Evolutionary conservation across 305 asterid species (phyloP), one percentile per base, ranked within the genome.

Genomic region (Rubia tinctorum): DNA sequence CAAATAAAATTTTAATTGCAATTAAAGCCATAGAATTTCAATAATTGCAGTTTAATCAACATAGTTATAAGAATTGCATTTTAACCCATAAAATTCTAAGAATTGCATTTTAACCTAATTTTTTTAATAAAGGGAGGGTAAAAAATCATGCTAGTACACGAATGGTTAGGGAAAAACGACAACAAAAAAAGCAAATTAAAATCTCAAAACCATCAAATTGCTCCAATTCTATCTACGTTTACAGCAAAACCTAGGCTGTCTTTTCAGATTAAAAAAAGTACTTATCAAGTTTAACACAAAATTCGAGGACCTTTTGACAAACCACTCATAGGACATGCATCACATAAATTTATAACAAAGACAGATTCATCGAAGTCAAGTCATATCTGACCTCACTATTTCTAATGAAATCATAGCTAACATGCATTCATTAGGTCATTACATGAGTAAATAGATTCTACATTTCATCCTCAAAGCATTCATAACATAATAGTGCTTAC

Each of bases 401-500:
- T 18, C 18, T 22, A 53, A 5, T 51, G 22, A 17, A 53, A 53
- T 17, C 59, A 53, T 53, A 49, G 39, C 22, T 18, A n/a, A 18
- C 71, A 43, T 61, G 34, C 62, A 62, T 25, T 61, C 14, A 4
- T 3, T 49, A 43, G 55, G n/a, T 13, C 69, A 43, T 27, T 18
- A 6, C 23, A 62, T 73, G 27, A 10, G 51, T 27, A 51, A 39
- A 6, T 9, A 64, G 11, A n/a, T 73, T 64, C 13, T 47, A 20
- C 9, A 40, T 64, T 8, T 13, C 66, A 47, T 1, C 12, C 30
- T 27, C 30, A 43, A 61, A 37, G 37, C 10, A 37, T 62, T 37
- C 7, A 14, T 66, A 61, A 75, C 67, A 59, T 27, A 20, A 15
- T 22, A 71, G 68, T 47, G 77, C 68, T 66, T 88, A 95, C 99